Base-by-base conservation (phyloP, 495 filamentous ascomycete species). In the Neurospora sp. region DNA sequence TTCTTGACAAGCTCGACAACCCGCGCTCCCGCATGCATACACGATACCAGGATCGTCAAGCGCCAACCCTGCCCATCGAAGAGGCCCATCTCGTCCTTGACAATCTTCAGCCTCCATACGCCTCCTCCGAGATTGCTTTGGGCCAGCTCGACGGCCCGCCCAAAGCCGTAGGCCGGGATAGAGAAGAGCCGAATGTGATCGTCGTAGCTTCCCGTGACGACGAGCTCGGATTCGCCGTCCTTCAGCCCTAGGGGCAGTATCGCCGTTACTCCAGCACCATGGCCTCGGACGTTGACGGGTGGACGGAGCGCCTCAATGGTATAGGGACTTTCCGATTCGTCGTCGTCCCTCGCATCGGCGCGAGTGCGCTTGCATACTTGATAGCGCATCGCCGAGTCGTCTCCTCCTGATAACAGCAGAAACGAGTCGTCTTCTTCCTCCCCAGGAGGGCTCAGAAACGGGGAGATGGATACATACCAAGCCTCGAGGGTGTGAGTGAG, bases 181-280 rank as follows among this genome's bases (percentile, higher is more conserved):
- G 80, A 74, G 70, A 84, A 92, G 31, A 97, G 83, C 41, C 96
- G 87, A 44, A 98, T 82, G 78, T 85, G 82, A 75, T 99, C 96
- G 75, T 99, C 96, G 79, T 98, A 99, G 78, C 93, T 95, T 12
- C 96, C 96, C 4, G 94, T 98, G 39, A 97, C 77, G 9, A 97
- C 75, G 8, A 94, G 75, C 23, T 86, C 85, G 0, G 83, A 81
- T 20, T 78, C 82, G 23, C 82, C 82, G 37, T 76, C 70, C 5
- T 80, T 69, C 10, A 87, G 70, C 2, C 84, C 78, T 11, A 94
- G 76, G 0, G 93, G 91, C 39, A 98, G 79, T 72, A 99, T 95
- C 2, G 93, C 89, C 0, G 95, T 98, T 3, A 99, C 93, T 5
- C 96, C 96, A 14, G 94, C 93, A 18, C 85, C 86, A 76, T 98